Percentiles rank a stretch among this genome's conserved stretches.
phyloP scores from a whole-genome alignment of 2,329 filamentous ascomycete species.

The Whalleya microplaca region DNA sequence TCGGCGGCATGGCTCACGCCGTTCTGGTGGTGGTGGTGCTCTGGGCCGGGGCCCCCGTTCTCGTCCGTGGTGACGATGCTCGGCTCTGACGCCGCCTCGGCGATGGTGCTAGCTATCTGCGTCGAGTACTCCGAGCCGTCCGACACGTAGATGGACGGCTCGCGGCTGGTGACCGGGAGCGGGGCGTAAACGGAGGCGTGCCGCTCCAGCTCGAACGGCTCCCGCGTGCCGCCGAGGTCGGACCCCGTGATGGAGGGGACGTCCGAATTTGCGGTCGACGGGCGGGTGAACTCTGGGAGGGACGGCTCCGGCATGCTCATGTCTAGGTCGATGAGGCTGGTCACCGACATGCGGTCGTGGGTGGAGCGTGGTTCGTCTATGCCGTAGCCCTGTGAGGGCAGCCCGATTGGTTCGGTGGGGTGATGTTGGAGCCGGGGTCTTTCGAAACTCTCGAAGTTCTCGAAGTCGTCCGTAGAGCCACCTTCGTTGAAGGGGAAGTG shows the following conservation, averaged over 20 bases:
- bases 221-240: conserved; percentile 56
- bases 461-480: conserved; percentile 30
- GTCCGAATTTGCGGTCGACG: conserved; percentile 65
- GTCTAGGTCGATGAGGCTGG: conserved; percentile 56
- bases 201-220: conserved; percentile 67
- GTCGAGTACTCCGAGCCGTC: conserved; percentile 58
- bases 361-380: conserved; percentile 41
- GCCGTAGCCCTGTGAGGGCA: conserved; percentile 48
- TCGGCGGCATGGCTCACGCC: neutral
- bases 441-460: too few species aligned
- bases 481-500: conserved; percentile 51
- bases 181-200: conserved; percentile 59
- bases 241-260: conserved; percentile 59
- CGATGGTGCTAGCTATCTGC: conserved; percentile 33
- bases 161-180: conserved; percentile 46
- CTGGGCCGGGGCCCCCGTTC: conserved; percentile 19
- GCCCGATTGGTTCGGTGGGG: conserved; percentile 52
- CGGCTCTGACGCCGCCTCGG: conserved; percentile 10
- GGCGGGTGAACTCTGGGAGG: conserved; percentile 54
- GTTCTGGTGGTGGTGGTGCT: conserved; percentile 19
- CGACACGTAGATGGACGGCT: conserved; percentile 64
- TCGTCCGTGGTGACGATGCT: conserved; percentile 20
- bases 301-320: conserved; percentile 56
- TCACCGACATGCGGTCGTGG: conserved; percentile 46
- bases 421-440: conserved; percentile 52